Percentiles rank a stretch among this genome's conserved stretches.
Conservation (phyloP, 1,284 basidiomycete species). For the Coriolopsis trogii region DNA sequence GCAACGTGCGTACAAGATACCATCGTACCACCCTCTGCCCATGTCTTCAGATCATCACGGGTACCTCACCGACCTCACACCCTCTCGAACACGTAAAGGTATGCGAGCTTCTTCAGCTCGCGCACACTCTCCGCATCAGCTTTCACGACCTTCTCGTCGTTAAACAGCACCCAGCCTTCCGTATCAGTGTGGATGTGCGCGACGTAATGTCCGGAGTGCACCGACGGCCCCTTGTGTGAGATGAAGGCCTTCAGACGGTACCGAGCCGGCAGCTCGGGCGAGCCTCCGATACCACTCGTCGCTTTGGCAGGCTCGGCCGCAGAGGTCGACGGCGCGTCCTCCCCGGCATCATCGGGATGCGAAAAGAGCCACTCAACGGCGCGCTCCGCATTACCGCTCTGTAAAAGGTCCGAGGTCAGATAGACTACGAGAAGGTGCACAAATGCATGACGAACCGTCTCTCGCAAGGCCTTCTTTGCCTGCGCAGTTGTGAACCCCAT, state of each 20-base stretch:
- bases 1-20: neutral
- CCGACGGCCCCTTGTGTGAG: slow-evolving; percentile 95
- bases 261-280: slow-evolving; percentile 67
- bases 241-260: slow-evolving; percentile 92
- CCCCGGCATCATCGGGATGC: slow-evolving; percentile 87
- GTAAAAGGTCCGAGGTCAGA: slow-evolving; percentile 1
- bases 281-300: slow-evolving; percentile 43
- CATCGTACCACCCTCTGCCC: slow-evolving; percentile 14
- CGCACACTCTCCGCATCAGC: slow-evolving; percentile 78
- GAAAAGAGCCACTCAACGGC: slow-evolving; percentile 98
- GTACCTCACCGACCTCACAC: slow-evolving; percentile 32
- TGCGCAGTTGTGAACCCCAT: slow-evolving; percentile 93
- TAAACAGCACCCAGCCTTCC: slow-evolving; percentile 85
- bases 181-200: slow-evolving; percentile 66
- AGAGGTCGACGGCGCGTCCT: slow-evolving; percentile 46
- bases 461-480: slow-evolving; percentile 85
- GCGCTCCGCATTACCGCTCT: slow-evolving; percentile 79
- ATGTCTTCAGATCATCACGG: neutral
- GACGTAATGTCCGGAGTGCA: slow-evolving; percentile 95
- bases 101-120: slow-evolving; percentile 79
- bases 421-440: neutral
- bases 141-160: slow-evolving; percentile 94
- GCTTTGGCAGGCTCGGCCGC: slow-evolving; percentile 25
- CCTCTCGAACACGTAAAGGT: slow-evolving; percentile 88
- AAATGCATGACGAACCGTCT: slow-evolving; percentile 65